Evolutionary conservation across 352 stramenopile species (phyloP).

Genomic region (Aphanomyces cochlioides): DNA sequence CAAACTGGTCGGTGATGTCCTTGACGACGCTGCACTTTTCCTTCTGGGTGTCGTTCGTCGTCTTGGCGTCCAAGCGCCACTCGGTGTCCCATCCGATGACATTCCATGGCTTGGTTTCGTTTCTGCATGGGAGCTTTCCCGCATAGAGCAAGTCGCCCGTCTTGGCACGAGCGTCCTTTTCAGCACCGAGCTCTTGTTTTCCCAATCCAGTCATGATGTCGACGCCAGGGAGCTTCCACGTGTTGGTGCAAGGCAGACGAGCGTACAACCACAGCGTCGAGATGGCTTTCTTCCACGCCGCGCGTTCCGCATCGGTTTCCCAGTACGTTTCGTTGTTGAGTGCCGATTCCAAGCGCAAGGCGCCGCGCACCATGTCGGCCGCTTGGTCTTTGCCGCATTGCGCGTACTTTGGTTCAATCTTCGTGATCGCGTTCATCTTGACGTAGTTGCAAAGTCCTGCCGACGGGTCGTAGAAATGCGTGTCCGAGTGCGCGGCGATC

Average conservation of each 20-base stretch:
- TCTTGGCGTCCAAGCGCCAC: constrained; percentile 7
- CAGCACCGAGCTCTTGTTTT: background rate
- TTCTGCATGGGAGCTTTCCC: background rate
- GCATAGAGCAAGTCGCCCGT: background rate
- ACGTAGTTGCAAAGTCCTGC: constrained; percentile 10
- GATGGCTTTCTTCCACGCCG: constrained; percentile 3
- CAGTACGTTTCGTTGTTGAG: constrained; percentile 10
- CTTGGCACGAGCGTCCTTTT: background rate
- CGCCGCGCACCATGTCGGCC: constrained; percentile 22
- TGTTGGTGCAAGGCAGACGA: constrained; percentile 19
- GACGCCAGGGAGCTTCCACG: constrained; percentile 12
- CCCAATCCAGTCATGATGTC: background rate
- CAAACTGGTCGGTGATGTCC: constrained; percentile 12
- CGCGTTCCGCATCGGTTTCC: constrained; percentile 3
- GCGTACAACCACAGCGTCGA: constrained; percentile 14
- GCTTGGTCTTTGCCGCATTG: constrained; percentile 1
- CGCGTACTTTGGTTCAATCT: constrained; percentile 19
- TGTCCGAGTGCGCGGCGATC: constrained; percentile 18
- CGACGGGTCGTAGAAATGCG: constrained; percentile 14
- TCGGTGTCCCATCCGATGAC: constrained; percentile 22
- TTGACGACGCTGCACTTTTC: constrained; percentile 18
- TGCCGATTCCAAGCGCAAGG: constrained; percentile 11
- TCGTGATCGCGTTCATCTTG: background rate
- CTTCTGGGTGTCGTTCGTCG: background rate
- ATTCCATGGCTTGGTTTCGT: constrained; percentile 17